phyloP scores from a whole-genome alignment of 768 basidiomycete genomes.

The Ramaria sp. region DNA sequence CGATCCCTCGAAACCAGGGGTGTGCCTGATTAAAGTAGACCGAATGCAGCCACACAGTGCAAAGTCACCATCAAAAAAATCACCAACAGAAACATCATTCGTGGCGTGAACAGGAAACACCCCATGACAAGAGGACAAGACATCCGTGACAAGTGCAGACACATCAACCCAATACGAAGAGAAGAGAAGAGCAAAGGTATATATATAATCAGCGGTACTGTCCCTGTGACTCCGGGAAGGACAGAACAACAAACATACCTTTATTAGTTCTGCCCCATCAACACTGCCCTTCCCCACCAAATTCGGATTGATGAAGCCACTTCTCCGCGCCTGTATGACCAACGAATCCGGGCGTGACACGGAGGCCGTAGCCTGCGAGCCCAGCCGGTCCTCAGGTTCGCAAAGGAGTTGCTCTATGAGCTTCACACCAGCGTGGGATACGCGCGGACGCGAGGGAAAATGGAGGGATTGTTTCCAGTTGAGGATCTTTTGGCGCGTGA shows the following conservation, averaged over 20 bases:
- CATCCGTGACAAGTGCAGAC: too few relatives aligned
- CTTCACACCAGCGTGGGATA: slow-evolving; percentile 80
- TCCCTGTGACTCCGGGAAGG: neutral
- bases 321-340: slow-evolving; percentile 63
- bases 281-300: slow-evolving; percentile 35
- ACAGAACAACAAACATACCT: slow-evolving; percentile 33
- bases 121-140: neutral
- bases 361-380: slow-evolving; percentile 54
- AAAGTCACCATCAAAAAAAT: neutral
- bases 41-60: neutral
- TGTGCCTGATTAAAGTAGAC: slow-evolving; percentile 45
- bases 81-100: neutral
- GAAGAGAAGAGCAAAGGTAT: neutral
- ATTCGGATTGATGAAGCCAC: slow-evolving; percentile 47
- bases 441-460: slow-evolving; percentile 74
- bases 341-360: slow-evolving; percentile 69
- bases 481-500: slow-evolving; percentile 93
- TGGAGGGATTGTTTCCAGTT: slow-evolving; percentile 87
- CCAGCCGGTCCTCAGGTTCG: slow-evolving; percentile 91
- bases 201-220: neutral
- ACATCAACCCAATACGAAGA: neutral
- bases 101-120: too few relatives aligned
- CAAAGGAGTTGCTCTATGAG: slow-evolving; percentile 86
- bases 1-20: slow-evolving; percentile 84
- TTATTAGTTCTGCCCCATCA: slow-evolving; percentile 88